Base-by-base conservation (phyloP, 176 grass and related monocot species). In the Phoenix roebelenii region DNA sequence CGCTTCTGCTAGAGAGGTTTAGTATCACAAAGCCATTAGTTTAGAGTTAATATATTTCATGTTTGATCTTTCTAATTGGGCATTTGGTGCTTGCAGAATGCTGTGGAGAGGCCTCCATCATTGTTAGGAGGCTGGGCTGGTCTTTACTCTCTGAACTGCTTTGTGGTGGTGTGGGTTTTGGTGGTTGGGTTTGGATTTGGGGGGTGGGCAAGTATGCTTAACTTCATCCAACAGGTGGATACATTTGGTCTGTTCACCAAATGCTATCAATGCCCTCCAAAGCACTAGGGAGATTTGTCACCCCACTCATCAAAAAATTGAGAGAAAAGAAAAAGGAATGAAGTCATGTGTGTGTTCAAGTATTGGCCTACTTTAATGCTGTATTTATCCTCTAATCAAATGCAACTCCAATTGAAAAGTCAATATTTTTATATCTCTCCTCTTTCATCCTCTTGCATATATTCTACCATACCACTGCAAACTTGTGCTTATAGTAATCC, bases 221-320 rank as follows among this genome's bases (percentile, higher is more conserved):
- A 97, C 61, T 97, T 97, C 49, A 73, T 97, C 6, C 62, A 61
- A 0, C 92, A 97, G 71, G 64, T 97, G 5, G 54, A 87, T 16
- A 90, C 83, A 18, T 96, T 96, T 26, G 91, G 91, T 0, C 76
- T 96, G 72, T 96, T 96, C 91, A 96, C 86, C 66, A 96, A 87
- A 51, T 96, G 91, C 80, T 96, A 96, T 76, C 91, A 96, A 51
- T 96, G 91, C 59, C 83, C 83, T 3, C 91, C 93, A 0, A 97
- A 51, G 78, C 87, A 82, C 66, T 68, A 28, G 6, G 20, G 6
- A 18, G 6, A 55, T 22, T 7, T 20, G 20, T 5, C 20, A 18
- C 53, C 53, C 53, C 1, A 19, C 53, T 55, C 20, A 20, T 1
- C 6, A 19, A 55, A 55, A 20, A 10, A 55, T 19, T 5, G 53